Evolutionary conservation across 2,329 filamentous ascomycete species (phyloP).

Genomic region (Alternaria ventricosa): DNA sequence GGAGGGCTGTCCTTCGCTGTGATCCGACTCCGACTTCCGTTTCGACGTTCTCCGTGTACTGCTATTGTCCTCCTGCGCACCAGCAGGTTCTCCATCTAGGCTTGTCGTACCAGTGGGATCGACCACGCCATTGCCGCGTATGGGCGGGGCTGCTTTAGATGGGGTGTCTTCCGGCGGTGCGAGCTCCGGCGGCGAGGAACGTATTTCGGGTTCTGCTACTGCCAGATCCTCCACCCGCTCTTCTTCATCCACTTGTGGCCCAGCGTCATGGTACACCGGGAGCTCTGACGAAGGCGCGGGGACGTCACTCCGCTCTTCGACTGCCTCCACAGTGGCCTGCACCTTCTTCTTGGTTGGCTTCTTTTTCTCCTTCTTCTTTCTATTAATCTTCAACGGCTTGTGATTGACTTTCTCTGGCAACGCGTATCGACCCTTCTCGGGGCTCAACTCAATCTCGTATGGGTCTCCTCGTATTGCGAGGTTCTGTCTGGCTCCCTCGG

Average conservation of each 20-base stretch:
- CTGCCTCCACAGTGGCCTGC: neutral
- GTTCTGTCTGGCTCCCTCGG: slow-evolving; percentile 7
- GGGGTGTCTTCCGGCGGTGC: neutral
- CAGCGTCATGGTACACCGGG: neutral
- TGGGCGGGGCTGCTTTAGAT: neutral
- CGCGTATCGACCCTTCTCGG: slow-evolving; percentile 21
- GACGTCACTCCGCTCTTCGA: neutral
- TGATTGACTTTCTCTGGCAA: slow-evolving; percentile 14
- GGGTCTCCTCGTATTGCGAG: slow-evolving; percentile 18
- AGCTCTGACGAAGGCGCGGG: neutral
- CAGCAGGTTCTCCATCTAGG: neutral
- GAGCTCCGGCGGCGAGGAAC: neutral
- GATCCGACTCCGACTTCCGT: neutral
- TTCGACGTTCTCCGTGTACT: neutral
- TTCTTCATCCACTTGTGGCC: neutral
- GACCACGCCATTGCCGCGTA: neutral
- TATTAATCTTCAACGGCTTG: slow-evolving; percentile 12
- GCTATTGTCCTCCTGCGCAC: neutral
- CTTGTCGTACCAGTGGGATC: neutral
- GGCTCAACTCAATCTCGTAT: slow-evolving; percentile 29
- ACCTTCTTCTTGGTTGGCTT: slow-evolving; percentile 1
- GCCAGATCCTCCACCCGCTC: neutral
- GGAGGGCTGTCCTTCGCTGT: neutral
- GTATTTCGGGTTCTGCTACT: neutral
- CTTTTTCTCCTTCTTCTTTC: slow-evolving; percentile 6